A percentile compares a stretch with the other conserved stretches of the same genome.
These are phyloP conservation scores for Helianthus tuberosus DNA, from an alignment of 129 eudicot species.

Conservation along the genomic window DNA sequence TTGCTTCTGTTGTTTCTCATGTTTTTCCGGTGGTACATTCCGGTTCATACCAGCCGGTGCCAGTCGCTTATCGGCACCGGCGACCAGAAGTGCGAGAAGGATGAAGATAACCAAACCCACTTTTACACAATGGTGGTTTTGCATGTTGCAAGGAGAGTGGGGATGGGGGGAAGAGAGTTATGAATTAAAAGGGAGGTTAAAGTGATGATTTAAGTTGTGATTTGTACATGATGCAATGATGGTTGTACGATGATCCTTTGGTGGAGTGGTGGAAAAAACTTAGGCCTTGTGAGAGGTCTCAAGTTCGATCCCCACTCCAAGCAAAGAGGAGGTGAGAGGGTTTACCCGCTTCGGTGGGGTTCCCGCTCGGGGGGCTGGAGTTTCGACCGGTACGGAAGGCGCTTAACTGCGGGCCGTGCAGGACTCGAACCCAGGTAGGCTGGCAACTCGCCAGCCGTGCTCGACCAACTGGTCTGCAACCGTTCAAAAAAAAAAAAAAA, in stretches of 20 bases:
- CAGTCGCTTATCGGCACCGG: conserved; percentile 24
- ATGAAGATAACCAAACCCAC: conserved; percentile 11
- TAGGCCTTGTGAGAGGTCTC: no score
- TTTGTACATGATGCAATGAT: conserved; percentile 30
- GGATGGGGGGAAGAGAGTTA: neutral
- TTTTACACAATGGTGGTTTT: conserved; percentile 17
- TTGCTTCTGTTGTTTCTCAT: conserved; percentile 15
- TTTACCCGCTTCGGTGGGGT: no score
- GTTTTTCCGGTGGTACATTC: conserved; percentile 26
- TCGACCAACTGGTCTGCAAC: no score
- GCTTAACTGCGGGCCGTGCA: no score
- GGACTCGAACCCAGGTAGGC: no score
- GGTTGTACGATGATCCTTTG: conserved; percentile 30
- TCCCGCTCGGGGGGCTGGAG: no score
- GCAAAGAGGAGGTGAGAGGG: no score
- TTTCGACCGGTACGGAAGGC: no score
- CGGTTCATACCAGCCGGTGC: conserved; percentile 3
- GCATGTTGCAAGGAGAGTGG: conserved; percentile 26
- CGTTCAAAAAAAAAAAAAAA: no score
- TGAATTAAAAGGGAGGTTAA: conserved; percentile 18
- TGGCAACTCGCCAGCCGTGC: no score
- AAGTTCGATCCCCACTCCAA: no score
- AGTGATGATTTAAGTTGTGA: neutral
- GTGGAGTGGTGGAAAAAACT: no score
- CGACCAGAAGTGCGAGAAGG: conserved; percentile 33